Percentiles rank a stretch among this genome's conserved stretches.
phyloP scores from a whole-genome alignment of 169 alveolate species.

The Eimeria necatrix region DNA sequence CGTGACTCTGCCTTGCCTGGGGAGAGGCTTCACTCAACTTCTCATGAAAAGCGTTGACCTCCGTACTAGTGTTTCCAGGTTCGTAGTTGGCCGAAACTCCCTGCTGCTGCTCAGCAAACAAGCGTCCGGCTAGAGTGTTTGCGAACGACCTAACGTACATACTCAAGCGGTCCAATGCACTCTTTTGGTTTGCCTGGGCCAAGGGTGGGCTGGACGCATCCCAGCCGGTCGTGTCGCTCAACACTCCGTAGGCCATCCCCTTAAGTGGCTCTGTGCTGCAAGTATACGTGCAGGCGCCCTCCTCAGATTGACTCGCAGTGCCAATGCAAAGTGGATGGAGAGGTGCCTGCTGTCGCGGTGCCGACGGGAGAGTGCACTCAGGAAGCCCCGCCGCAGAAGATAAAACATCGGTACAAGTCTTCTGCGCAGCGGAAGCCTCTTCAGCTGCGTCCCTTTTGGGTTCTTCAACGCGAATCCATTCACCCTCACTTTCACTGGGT shows the following conservation, averaged over 20 bases:
- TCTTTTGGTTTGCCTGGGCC: neutral
- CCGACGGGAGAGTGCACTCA: neutral
- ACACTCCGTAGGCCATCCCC: neutral
- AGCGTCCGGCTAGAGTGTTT: neutral
- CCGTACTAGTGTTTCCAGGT: neutral
- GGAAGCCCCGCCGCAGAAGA: neutral
- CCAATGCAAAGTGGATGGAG: slow-evolving; percentile 41
- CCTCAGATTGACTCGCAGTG: slow-evolving; percentile 47
- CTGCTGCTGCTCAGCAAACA: slow-evolving; percentile 6
- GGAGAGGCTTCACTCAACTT: neutral
- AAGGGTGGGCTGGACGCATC: neutral
- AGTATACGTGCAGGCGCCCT: neutral
- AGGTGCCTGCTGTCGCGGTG: slow-evolving; percentile 11
- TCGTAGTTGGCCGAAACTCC: neutral
- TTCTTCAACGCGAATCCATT: slow-evolving; percentile 69
- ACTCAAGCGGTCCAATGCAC: slow-evolving; percentile 22
- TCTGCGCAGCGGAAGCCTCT: neutral
- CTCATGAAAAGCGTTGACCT: neutral
- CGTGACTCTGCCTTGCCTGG: neutral
- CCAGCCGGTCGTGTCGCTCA: neutral
- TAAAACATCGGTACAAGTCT: neutral
- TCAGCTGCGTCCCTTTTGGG: slow-evolving; percentile 8
- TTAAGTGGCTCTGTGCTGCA: slow-evolving; percentile 11
- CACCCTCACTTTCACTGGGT: slow-evolving; percentile 63
- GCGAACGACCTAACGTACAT: neutral